Conservation (phyloP, 352 stramenopile genomes). For the Pythium pyrilobum region DNA sequence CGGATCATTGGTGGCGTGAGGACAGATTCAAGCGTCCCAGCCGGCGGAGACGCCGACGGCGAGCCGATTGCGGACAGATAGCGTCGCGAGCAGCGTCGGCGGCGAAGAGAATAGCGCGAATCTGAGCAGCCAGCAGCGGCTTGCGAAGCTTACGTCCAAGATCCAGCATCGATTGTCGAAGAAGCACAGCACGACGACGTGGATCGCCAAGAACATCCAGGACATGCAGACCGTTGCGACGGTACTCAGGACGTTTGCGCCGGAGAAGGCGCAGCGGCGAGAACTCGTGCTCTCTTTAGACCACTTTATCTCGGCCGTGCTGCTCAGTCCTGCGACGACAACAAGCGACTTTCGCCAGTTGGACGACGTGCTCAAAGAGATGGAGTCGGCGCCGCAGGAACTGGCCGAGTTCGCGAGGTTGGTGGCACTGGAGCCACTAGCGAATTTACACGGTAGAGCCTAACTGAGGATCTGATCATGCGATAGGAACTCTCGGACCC, state of each 20-base stretch:
- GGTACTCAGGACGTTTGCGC: constrained; percentile 27
- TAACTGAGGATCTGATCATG: background rate
- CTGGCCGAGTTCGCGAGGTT: constrained; percentile 63
- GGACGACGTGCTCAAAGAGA: constrained; percentile 29
- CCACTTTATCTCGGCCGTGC: constrained; percentile 63
- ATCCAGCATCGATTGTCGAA: constrained; percentile 64
- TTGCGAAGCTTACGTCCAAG: constrained; percentile 39
- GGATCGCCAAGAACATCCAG: constrained; percentile 56
- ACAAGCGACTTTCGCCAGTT: constrained; percentile 29
- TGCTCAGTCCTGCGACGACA: constrained; percentile 32
- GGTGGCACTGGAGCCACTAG: constrained; percentile 1
- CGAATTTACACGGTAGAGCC: background rate
- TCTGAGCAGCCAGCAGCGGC: constrained; percentile 15
- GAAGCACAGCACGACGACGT: constrained; percentile 49
- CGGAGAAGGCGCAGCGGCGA: constrained; percentile 39
- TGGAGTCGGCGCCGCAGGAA: constrained; percentile 34
- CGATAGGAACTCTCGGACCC: constrained; percentile 9
- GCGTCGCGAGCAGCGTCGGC: constrained; percentile 20
- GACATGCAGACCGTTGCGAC: constrained; percentile 39
- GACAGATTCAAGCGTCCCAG: constrained; percentile 33
- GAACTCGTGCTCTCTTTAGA: constrained; percentile 61
- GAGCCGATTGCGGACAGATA: constrained; percentile 19
- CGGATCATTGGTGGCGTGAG: background rate
- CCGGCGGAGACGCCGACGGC: constrained; percentile 6
- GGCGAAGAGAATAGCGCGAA: background rate